Evolutionary conservation across 2,329 filamentous ascomycete species (phyloP).

Genomic region (Exophiala mesophila): DNA sequence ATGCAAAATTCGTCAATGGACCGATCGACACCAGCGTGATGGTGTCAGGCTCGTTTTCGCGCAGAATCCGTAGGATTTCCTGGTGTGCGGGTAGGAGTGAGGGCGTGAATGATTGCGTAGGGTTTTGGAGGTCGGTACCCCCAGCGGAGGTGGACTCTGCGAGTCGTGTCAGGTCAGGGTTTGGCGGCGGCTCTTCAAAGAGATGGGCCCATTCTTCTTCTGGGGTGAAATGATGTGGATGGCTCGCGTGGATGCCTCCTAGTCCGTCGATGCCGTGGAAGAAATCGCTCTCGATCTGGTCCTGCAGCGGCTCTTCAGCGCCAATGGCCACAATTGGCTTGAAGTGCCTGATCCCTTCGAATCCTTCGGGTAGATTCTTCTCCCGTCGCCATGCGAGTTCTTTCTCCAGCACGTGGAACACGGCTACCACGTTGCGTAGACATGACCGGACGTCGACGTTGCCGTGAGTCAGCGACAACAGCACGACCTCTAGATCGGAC

Average conservation of each 20-base stretch:
- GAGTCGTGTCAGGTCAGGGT: conserved; percentile 45
- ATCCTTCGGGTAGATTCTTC: conserved; percentile 64
- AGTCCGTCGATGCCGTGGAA: conserved; percentile 80
- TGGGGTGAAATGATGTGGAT: conserved; percentile 70
- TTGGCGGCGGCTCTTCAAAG: conserved; percentile 49
- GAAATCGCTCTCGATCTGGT: conserved; percentile 75
- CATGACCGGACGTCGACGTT: conserved; percentile 90
- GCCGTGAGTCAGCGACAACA: conserved; percentile 88
- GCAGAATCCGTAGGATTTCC: conserved; percentile 83
- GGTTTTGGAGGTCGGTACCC: not conserved
- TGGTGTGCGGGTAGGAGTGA: conserved; percentile 70
- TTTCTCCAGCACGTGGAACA: conserved; percentile 88
- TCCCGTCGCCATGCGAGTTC: conserved; percentile 78
- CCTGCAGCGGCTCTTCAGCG: conserved; percentile 76
- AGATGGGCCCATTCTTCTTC: conserved; percentile 68
- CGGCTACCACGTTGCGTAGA: conserved; percentile 77
- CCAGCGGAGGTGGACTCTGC: conserved; percentile 32
- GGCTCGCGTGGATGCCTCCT: conserved; percentile 64
- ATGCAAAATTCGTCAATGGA: conserved; percentile 85
- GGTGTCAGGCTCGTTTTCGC: conserved; percentile 73
- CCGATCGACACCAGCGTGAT: conserved; percentile 88
- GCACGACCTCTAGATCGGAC: conserved; percentile 77
- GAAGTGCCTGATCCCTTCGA: conserved; percentile 63
- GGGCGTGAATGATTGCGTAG: conserved; percentile 63
- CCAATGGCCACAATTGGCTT: conserved; percentile 86